A percentile compares a stretch with the other conserved stretches of the same genome.
phyloP scores from a whole-genome alignment of 208 protist species.

The Lotmaria passim region DNA sequence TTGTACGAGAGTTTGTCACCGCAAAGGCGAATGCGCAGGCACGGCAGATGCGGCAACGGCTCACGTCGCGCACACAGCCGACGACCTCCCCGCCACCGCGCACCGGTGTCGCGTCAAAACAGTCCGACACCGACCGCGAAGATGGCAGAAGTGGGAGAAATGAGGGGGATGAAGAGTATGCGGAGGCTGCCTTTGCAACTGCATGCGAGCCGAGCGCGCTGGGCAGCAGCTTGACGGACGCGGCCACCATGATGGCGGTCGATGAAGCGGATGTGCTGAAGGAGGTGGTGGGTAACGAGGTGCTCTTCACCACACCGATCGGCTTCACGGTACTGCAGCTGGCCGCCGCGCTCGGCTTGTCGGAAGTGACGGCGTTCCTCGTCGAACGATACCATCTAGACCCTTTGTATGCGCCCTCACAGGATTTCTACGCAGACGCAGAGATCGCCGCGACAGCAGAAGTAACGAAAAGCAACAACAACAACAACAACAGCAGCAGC shows the following conservation, averaged over 20 bases:
- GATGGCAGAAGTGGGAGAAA: background rate
- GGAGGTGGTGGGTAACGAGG: conserved; percentile 43
- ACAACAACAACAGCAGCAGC: background rate
- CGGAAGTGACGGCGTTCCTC: conserved; percentile 58
- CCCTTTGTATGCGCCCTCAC: conserved; percentile 54
- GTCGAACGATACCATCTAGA: conserved; percentile 52
- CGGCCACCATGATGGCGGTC: background rate
- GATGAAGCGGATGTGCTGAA: conserved; percentile 10
- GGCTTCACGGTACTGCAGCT: conserved; percentile 78
- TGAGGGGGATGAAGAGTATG: background rate
- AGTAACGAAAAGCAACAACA: background rate
- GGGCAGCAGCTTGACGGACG: conserved; percentile 8
- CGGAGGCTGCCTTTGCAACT: background rate
- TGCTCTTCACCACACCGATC: conserved; percentile 60
- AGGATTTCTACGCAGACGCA: conserved; percentile 12
- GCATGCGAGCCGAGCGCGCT: background rate
- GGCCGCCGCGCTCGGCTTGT: conserved; percentile 52
- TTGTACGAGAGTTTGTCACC: conserved; percentile 35
- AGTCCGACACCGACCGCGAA: no score
- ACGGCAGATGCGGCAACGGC: conserved; percentile 15
- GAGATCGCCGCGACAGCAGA: conserved; percentile 4
- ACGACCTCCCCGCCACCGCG: background rate
- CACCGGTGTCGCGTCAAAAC: background rate
- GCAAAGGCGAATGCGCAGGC: conserved; percentile 20
- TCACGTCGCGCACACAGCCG: background rate